A percentile compares a stretch with the other conserved stretches of the same genome.
These are phyloP conservation scores for Coemansia sp. DNA, from an alignment of 192 early-diverging fungal species.

Conservation along the genomic window DNA sequence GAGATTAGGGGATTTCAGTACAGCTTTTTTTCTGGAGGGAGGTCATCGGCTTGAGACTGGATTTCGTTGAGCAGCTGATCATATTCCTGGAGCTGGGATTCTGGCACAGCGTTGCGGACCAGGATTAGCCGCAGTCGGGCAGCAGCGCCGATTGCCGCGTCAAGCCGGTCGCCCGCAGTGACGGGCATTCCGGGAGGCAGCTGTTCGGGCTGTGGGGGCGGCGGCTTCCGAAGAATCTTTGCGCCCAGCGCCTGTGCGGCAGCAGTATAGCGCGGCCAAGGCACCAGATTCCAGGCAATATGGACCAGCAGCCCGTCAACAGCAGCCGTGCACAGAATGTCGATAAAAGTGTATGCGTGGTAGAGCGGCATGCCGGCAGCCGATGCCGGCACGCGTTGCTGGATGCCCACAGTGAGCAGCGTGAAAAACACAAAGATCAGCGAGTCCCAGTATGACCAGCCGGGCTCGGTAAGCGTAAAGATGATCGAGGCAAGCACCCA, in stretches of 20 bases:
- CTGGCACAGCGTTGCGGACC: constrained; percentile 20
- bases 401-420: constrained; percentile 47
- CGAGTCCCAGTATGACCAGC: constrained; percentile 53
- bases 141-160: constrained; percentile 25
- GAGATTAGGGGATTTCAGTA: background rate
- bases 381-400: constrained; percentile 39
- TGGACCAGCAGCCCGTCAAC: constrained; percentile 41
- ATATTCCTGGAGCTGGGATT: constrained; percentile 33
- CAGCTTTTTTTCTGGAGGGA: constrained; percentile 1
- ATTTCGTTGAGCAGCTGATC: constrained; percentile 32
- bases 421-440: constrained; percentile 50
- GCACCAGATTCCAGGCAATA: constrained; percentile 42
- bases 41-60: constrained; percentile 26
- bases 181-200: background rate
- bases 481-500: constrained; percentile 44
- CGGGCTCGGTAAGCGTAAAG: constrained; percentile 40
- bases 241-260: constrained; percentile 14
- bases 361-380: constrained; percentile 41
- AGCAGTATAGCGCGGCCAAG: constrained; percentile 32
- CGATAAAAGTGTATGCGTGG: constrained; percentile 39
- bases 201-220: background rate
- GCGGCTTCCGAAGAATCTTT: constrained; percentile 9
- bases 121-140: constrained; percentile 27
- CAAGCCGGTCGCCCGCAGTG: constrained; percentile 22
- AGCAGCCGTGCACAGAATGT: constrained; percentile 45